Conservation (phyloP, 169 alveolate species). For the Theileria orientalis region DNA sequence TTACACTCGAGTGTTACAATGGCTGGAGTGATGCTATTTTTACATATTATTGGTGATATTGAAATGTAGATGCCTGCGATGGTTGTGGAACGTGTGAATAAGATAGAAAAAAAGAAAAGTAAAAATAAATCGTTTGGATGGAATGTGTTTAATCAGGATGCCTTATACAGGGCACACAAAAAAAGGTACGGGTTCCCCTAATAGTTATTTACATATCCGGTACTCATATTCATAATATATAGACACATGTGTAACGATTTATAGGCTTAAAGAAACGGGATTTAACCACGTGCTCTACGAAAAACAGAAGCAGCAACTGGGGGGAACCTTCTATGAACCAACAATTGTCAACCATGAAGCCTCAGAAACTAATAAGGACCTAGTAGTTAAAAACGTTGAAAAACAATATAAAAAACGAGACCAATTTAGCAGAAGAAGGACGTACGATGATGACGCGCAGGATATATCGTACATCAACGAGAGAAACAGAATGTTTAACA, state of each 20-base stretch:
- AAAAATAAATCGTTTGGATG: conserved; percentile 80
- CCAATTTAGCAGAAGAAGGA: conserved; percentile 80
- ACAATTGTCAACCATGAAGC: conserved; percentile 25
- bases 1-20: too few species aligned
- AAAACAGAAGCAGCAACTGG: conserved; percentile 71
- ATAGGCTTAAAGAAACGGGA: conserved; percentile 54
- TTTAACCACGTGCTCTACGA: conserved; percentile 58
- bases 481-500: conserved; percentile 83
- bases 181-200: conserved; percentile 67
- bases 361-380: conserved; percentile 66
- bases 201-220: not conserved
- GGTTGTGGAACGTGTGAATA: conserved; percentile 44
- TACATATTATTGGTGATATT: not conserved
- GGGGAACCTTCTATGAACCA: conserved; percentile 73
- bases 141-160: conserved; percentile 88
- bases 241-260: not conserved
- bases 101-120: conserved; percentile 26
- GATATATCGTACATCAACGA: conserved; percentile 88
- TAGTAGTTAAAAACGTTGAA: conserved; percentile 49
- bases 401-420: conserved; percentile 67
- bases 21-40: too few species aligned
- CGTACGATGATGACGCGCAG: conserved; percentile 78
- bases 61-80: conserved; percentile 52
- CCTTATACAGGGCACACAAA: conserved; percentile 86
- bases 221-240: not conserved